phyloP scores from a whole-genome alignment of 106 monocot species.

The Ottelia alismoides region DNA sequence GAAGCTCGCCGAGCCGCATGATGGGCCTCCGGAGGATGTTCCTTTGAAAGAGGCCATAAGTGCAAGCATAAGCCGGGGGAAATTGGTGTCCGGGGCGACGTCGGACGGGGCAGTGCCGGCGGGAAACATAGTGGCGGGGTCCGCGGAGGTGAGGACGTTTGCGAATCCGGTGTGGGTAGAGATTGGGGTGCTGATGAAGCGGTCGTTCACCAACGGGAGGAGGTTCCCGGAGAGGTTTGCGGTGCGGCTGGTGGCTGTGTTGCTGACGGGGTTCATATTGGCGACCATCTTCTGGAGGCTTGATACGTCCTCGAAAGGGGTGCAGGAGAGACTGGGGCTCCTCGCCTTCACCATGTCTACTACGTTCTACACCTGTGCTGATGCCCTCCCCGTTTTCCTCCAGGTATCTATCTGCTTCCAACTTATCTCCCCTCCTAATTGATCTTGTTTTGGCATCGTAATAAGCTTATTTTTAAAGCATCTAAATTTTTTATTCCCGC shows the following conservation, averaged over 20 bases:
- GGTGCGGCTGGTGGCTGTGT: slow-evolving; percentile 48
- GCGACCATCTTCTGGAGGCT: slow-evolving; percentile 90
- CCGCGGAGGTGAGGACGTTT: slow-evolving; percentile 23
- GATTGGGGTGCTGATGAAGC: slow-evolving; percentile 29
- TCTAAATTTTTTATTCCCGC: no score
- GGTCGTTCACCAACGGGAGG: slow-evolving; percentile 33
- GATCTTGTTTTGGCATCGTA: no score
- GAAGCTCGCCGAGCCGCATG: neutral
- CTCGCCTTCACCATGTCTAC: slow-evolving; percentile 86
- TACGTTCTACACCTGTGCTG: slow-evolving; percentile 91
- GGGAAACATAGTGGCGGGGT: slow-evolving; percentile 32
- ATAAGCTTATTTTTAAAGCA: slow-evolving; percentile 72
- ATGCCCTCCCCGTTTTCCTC: slow-evolving; percentile 85
- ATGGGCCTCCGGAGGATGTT: neutral
- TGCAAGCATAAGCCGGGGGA: no score
- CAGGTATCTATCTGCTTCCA: no score
- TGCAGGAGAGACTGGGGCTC: slow-evolving; percentile 79
- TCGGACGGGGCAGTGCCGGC: no score
- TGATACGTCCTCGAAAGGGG: slow-evolving; percentile 65
- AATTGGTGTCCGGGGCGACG: no score
- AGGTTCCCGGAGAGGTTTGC: slow-evolving; percentile 39
- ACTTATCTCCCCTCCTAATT: no score
- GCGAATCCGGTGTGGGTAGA: slow-evolving; percentile 63
- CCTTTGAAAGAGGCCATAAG: slow-evolving; percentile 57
- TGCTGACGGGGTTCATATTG: slow-evolving; percentile 77